Percentiles rank a stretch among this genome's conserved stretches.
phyloP scores from a whole-genome alignment of 345 rosid genomes.

The Rubroshorea leprosula region DNA sequence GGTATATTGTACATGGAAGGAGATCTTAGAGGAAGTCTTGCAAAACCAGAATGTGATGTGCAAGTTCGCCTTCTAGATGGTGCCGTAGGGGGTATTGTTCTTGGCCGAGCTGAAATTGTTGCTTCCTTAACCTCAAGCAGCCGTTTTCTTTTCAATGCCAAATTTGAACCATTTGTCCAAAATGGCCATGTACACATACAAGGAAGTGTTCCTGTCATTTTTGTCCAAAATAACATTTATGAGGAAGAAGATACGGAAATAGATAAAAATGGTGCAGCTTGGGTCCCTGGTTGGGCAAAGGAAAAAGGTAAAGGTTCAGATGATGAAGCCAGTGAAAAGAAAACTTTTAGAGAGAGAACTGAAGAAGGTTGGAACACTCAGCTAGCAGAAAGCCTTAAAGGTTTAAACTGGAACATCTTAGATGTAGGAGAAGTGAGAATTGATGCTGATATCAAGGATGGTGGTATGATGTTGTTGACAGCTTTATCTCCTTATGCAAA shows the following conservation, averaged over 20 bases:
- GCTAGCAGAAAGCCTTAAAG: conserved; percentile 84
- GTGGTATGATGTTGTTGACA: conserved; percentile 93
- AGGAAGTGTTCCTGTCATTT: conserved; percentile 88
- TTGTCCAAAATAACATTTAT: conserved; percentile 46
- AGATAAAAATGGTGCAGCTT: conserved; percentile 45
- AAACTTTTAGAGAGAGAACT: conserved; percentile 53
- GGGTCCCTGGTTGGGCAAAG: conserved; percentile 72
- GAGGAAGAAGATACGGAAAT: conserved; percentile 64
- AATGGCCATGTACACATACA: conserved; percentile 96
- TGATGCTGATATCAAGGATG: conserved; percentile 95
- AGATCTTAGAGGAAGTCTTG: conserved; percentile 91
- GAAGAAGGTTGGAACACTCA: conserved; percentile 91
- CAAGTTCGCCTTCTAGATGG: conserved; percentile 95
- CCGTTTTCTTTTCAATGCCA: conserved; percentile 92
- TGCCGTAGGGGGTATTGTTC: conserved; percentile 89
- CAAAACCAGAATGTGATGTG: conserved; percentile 95
- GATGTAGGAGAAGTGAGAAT: conserved; percentile 93
- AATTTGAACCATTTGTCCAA: conserved; percentile 79
- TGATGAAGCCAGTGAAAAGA: conserved; percentile 52
- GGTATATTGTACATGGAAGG: conserved; percentile 99
- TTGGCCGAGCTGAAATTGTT: conserved; percentile 93
- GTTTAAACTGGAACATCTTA: conserved; percentile 79
- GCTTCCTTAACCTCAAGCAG: conserved; percentile 86
- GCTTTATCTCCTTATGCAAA: conserved; percentile 85
- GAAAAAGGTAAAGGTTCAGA: conserved; percentile 49